A percentile compares a stretch with the other conserved stretches of the same genome.
Conservation (phyloP, 1,284 basidiomycete genomes). For the Naganishia albida region DNA sequence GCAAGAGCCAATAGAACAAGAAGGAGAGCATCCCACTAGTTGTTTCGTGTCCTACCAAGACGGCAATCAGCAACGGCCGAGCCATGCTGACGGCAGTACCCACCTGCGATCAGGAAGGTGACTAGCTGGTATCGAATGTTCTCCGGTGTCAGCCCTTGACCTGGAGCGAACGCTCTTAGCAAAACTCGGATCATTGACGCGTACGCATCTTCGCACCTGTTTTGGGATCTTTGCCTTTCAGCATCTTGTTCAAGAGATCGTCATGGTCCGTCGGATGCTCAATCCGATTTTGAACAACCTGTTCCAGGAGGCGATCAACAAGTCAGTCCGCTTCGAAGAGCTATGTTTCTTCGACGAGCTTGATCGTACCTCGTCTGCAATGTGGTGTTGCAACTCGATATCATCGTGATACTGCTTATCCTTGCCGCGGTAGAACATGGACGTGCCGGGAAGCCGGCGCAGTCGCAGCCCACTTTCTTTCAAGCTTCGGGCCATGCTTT, state of each 20-base stretch:
- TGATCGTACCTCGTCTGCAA: slow-evolving; percentile 53
- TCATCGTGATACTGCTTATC: slow-evolving; percentile 54
- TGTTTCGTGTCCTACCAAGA: slow-evolving; percentile 55
- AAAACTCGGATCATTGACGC: neutral
- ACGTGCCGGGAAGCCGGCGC: slow-evolving; percentile 53
- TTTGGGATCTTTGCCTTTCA: slow-evolving; percentile 58
- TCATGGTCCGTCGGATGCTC: slow-evolving; percentile 54
- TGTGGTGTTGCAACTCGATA: slow-evolving; percentile 54
- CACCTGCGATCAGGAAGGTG: slow-evolving; percentile 61
- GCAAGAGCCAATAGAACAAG: slow-evolving; percentile 57
- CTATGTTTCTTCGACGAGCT: neutral
- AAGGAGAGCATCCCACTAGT: slow-evolving; percentile 53
- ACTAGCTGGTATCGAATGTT: slow-evolving; percentile 59
- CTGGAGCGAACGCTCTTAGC: neutral
- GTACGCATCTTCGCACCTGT: slow-evolving; percentile 44
- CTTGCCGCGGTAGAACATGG: slow-evolving; percentile 52
- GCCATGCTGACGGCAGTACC: neutral
- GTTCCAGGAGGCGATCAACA: neutral
- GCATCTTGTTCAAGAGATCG: slow-evolving; percentile 59
- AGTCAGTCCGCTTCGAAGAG: neutral
- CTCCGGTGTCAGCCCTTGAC: slow-evolving; percentile 56
- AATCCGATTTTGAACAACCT: slow-evolving; percentile 55
- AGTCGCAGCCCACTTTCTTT: slow-evolving; percentile 53
- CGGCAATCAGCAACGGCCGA: neutral
- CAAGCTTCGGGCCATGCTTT: slow-evolving; percentile 57